These are phyloP conservation scores for Cordyceps farinosa DNA, from an alignment of 2,329 filamentous ascomycete genomes.

Conservation along the genomic window DNA sequence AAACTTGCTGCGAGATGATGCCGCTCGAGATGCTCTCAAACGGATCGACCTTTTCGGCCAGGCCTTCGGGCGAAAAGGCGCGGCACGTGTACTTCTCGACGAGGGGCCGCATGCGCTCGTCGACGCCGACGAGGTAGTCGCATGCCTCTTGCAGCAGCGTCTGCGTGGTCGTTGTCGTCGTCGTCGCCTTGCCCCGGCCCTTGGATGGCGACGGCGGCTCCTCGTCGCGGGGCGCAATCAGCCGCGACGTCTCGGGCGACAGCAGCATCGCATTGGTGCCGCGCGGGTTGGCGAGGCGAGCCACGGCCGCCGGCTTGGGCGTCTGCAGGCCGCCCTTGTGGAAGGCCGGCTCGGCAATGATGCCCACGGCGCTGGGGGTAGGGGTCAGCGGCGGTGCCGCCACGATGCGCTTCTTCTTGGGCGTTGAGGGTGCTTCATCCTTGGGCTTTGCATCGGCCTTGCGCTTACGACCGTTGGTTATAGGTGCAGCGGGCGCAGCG, in stretches of 20 bases:
- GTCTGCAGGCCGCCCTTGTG: slow-evolving; percentile 31
- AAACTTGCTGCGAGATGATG: slow-evolving; percentile 96
- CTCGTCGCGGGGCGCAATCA: slow-evolving; percentile 51
- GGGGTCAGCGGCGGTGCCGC: slow-evolving; percentile 42
- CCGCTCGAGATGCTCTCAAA: slow-evolving; percentile 79
- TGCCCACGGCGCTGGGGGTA: slow-evolving; percentile 42
- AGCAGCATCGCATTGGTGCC: slow-evolving; percentile 66
- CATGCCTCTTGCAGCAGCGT: slow-evolving; percentile 73
- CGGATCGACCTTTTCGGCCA: slow-evolving; percentile 84
- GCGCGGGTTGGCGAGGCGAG: slow-evolving; percentile 60
- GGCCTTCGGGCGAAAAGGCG: slow-evolving; percentile 74
- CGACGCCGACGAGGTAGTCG: slow-evolving; percentile 68
- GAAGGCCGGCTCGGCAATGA: slow-evolving; percentile 33
- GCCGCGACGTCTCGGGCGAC: slow-evolving; percentile 65
- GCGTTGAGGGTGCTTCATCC: slow-evolving; percentile 27
- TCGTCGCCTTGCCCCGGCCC: slow-evolving; percentile 22
- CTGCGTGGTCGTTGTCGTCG: slow-evolving; percentile 55
- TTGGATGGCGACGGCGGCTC: slow-evolving; percentile 46
- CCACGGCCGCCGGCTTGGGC: slow-evolving; percentile 39
- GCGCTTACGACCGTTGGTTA: slow-evolving; percentile 31
- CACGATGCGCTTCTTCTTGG: slow-evolving; percentile 30
- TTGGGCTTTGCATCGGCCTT: slow-evolving; percentile 24
- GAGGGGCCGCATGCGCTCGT: slow-evolving; percentile 66
- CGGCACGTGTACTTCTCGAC: slow-evolving; percentile 73
- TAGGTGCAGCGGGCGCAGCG: slow-evolving; percentile 20